A percentile compares a stretch with the other conserved stretches of the same genome.
phyloP scores from a whole-genome alignment of 495 filamentous ascomycete genomes.

The Aspergillus indologenus region DNA sequence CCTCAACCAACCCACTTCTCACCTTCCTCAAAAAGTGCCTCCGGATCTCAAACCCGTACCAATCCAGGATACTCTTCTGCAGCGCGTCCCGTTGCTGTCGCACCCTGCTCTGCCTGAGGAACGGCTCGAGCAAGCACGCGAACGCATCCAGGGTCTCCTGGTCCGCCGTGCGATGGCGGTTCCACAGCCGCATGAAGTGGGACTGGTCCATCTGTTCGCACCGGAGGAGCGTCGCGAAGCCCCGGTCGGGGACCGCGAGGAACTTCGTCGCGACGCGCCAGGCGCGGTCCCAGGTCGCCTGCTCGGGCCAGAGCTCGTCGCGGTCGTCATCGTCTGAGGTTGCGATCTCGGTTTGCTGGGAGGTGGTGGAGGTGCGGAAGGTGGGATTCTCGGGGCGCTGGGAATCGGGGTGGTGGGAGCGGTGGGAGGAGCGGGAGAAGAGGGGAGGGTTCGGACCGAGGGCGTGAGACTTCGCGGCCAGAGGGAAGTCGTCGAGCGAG shows the following conservation, averaged over 20 bases:
- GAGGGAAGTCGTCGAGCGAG: slow-evolving; percentile 31
- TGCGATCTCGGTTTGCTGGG: slow-evolving; percentile 17
- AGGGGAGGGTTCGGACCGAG: background rate
- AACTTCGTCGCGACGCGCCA: slow-evolving; percentile 66
- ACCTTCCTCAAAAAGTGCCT: slow-evolving; percentile 50
- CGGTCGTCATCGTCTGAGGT: slow-evolving; percentile 10
- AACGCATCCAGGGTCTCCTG: slow-evolving; percentile 36
- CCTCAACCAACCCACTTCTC: slow-evolving; percentile 34
- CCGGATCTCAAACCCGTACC: slow-evolving; percentile 53
- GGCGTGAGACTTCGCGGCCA: slow-evolving; percentile 6
- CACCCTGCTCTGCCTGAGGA: background rate
- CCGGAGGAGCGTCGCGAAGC: slow-evolving; percentile 26
- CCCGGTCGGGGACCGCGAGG: slow-evolving; percentile 52
- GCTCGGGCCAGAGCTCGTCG: slow-evolving; percentile 37
- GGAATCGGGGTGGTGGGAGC: slow-evolving; percentile 21
- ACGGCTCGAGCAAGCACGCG: slow-evolving; percentile 37
- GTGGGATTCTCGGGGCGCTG: background rate
- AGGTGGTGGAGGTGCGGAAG: slow-evolving; percentile 13
- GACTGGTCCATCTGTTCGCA: slow-evolving; percentile 26
- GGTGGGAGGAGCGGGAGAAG: background rate
- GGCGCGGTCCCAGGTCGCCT: slow-evolving; percentile 61
- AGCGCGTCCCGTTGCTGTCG: slow-evolving; percentile 1
- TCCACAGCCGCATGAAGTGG: slow-evolving; percentile 30
- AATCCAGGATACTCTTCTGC: slow-evolving; percentile 37
- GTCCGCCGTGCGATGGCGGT: slow-evolving; percentile 30